Percentiles rank a stretch among this genome's conserved stretches.
Conservation (phyloP, 1,139 yeast species). For the Kodamaea alishanica region DNA sequence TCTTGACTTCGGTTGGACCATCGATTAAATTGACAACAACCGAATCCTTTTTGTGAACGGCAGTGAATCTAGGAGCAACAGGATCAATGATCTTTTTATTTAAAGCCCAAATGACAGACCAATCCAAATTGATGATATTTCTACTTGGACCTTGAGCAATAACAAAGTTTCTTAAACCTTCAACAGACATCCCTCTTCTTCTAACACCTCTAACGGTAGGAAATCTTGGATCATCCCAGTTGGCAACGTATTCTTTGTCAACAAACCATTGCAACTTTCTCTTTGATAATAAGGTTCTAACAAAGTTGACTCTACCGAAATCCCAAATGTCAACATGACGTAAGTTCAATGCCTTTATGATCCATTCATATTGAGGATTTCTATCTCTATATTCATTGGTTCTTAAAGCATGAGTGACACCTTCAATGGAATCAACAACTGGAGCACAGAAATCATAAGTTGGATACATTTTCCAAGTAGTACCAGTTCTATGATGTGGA, state of each 20-base stretch:
- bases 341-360: conserved; percentile 71
- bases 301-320: conserved; percentile 93
- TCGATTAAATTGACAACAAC: conserved; percentile 64
- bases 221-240: conserved; percentile 99
- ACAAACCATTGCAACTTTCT: conserved; percentile 98
- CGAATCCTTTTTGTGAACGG: conserved; percentile 58
- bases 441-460: conserved; percentile 98
- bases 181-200: conserved; percentile 99
- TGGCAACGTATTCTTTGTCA: conserved; percentile 75
- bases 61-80: conserved; percentile 90
- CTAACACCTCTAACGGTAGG: conserved; percentile 98
- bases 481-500: conserved; percentile 95
- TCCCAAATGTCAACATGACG: conserved; percentile 97
- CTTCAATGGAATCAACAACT: conserved; percentile 89
- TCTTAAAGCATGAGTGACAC: conserved; percentile 95
- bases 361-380: conserved; percentile 97
- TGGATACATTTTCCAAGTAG: conserved; percentile 91
- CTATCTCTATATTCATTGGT: conserved; percentile 98
- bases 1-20: conserved; percentile 60
- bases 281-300: conserved; percentile 89
- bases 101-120: conserved; percentile 96
- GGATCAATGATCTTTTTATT: conserved; percentile 97
- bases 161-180: conserved; percentile 89
- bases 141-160: conserved; percentile 96
- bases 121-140: conserved; percentile 91